phyloP scores from a whole-genome alignment of 768 basidiomycete genomes.

The Kwoniella shandongensis region DNA sequence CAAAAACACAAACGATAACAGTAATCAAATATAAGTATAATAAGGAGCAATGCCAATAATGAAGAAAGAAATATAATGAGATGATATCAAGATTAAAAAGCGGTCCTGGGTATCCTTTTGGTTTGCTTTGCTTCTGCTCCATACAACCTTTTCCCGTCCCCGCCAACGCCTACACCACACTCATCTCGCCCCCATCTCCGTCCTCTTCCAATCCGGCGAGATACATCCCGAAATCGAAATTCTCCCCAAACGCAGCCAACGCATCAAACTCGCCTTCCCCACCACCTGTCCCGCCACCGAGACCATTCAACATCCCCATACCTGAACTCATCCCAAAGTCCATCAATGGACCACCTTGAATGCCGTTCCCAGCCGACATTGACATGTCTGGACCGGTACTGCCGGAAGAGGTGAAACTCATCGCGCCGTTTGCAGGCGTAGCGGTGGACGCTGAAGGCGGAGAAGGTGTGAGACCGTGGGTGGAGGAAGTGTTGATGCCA shows the following conservation, averaged over 20 bases:
- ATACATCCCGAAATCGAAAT: conserved; percentile 42
- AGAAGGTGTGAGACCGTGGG: conserved; percentile 29
- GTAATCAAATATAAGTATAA: no score
- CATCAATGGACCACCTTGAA: background rate
- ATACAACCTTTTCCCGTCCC: background rate
- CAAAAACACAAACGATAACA: no score
- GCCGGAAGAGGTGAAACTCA: background rate
- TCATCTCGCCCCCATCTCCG: conserved; percentile 26
- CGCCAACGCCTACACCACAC: conserved; percentile 12
- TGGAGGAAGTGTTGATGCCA: conserved; percentile 5
- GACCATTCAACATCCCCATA: conserved; percentile 13
- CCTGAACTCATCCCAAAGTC: conserved; percentile 12
- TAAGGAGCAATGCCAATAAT: background rate
- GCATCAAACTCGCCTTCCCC: conserved; percentile 31
- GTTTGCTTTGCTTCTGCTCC: background rate
- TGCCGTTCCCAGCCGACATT: background rate
- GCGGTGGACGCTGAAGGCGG: conserved; percentile 28
- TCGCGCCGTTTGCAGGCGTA: conserved; percentile 17
- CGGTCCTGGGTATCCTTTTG: no score
- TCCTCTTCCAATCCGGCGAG: conserved; percentile 38
- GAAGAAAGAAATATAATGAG: background rate
- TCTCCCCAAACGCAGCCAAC: conserved; percentile 22
- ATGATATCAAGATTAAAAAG: no score
- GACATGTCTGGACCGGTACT: background rate
- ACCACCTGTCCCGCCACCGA: conserved; percentile 6